Evolutionary conservation across 805 yeast species (phyloP).

Genomic region (Nakazawaea ishiwadae): DNA sequence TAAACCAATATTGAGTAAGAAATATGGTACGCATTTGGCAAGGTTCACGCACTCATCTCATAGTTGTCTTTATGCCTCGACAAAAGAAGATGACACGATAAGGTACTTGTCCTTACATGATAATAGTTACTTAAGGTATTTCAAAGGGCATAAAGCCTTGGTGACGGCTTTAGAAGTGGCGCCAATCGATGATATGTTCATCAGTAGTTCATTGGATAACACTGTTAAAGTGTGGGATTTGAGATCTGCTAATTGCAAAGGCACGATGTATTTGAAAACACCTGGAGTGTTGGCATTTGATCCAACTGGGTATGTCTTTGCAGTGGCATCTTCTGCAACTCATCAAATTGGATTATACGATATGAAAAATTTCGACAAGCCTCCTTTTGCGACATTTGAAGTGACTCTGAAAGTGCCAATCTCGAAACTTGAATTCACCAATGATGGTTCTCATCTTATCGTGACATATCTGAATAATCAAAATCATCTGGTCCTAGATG

Average conservation of each 20-base stretch:
- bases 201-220: slow-evolving; percentile 70
- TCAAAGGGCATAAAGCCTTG: slow-evolving; percentile 77
- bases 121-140: slow-evolving; percentile 78
- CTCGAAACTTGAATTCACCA: slow-evolving; percentile 71
- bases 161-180: slow-evolving; percentile 71
- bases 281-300: slow-evolving; percentile 67
- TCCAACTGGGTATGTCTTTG: slow-evolving; percentile 81
- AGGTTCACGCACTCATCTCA: slow-evolving; percentile 71
- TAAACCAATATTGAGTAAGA: slow-evolving; percentile 74
- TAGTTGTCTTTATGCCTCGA: slow-evolving; percentile 73
- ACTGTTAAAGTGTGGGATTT: slow-evolving; percentile 88
- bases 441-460: slow-evolving; percentile 63
- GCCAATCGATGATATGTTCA: slow-evolving; percentile 60
- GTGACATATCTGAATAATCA: slow-evolving; percentile 50
- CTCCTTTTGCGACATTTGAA: slow-evolving; percentile 45
- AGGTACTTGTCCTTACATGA: slow-evolving; percentile 74
- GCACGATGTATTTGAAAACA: slow-evolving; percentile 49
- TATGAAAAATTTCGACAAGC: slow-evolving; percentile 49
- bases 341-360: slow-evolving; percentile 57
- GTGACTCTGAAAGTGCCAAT: slow-evolving; percentile 32
- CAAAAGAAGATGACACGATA: slow-evolving; percentile 70
- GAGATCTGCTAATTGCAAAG: slow-evolving; percentile 60
- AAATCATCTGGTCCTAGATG: slow-evolving; percentile 61
- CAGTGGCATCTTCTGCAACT: slow-evolving; percentile 46
- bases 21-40: slow-evolving; percentile 89